Percentiles rank a stretch among this genome's conserved stretches.
Evolutionary conservation across 306 rosid genomes (phyloP).

Genomic region (Vigna mungo): DNA sequence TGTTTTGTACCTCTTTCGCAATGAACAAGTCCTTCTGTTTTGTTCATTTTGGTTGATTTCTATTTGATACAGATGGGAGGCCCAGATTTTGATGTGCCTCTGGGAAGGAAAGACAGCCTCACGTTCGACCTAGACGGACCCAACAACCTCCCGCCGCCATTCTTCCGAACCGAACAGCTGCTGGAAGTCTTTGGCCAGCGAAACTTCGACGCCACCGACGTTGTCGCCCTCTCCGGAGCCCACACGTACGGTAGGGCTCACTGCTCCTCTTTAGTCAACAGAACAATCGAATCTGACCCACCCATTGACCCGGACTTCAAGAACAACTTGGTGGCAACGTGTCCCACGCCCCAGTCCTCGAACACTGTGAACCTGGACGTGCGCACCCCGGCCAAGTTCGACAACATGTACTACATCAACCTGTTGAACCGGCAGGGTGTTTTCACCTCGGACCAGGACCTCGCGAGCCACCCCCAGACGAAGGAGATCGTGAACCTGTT

Average conservation of each 20-base stretch:
- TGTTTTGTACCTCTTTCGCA: no score
- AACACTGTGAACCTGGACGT: slow-evolving; percentile 49
- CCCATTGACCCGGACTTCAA: slow-evolving; percentile 50
- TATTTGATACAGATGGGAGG: slow-evolving; percentile 57
- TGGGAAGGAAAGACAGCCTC: slow-evolving; percentile 67
- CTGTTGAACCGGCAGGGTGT: slow-evolving; percentile 63
- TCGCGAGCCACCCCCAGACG: slow-evolving; percentile 42
- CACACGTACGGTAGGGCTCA: slow-evolving; percentile 61
- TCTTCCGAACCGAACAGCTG: slow-evolving; percentile 25
- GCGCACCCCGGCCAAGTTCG: slow-evolving; percentile 51
- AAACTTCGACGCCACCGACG: slow-evolving; percentile 52
- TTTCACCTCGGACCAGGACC: slow-evolving; percentile 67
- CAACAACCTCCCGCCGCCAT: slow-evolving; percentile 51
- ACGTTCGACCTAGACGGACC: slow-evolving; percentile 19
- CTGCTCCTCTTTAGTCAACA: slow-evolving; percentile 44
- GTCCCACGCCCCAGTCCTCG: neutral
- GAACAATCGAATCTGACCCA: slow-evolving; percentile 44
- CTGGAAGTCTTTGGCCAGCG: neutral
- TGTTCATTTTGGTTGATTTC: neutral
- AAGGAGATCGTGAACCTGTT: slow-evolving; percentile 53
- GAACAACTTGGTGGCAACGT: neutral
- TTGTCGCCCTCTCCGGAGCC: slow-evolving; percentile 68
- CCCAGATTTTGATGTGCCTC: slow-evolving; percentile 59
- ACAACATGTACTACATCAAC: slow-evolving; percentile 66
- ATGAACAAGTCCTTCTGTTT: neutral